These are phyloP conservation scores for Monosporascus sp. DNA, from an alignment of 2,329 filamentous ascomycete species.

Conservation along the genomic window DNA sequence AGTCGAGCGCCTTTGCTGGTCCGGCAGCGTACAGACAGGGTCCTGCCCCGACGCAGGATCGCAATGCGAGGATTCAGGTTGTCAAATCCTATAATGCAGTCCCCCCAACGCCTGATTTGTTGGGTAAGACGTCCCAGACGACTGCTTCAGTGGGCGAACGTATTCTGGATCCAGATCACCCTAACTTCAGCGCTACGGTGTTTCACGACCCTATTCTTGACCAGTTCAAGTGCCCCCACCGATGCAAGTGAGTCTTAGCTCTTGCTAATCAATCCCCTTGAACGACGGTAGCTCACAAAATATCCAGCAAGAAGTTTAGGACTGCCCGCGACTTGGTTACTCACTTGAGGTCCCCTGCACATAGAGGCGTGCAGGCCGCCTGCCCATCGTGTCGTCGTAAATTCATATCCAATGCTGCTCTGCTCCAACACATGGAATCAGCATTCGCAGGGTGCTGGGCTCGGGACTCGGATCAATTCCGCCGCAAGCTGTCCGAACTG, in stretches of 20 bases:
- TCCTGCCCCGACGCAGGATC: background rate
- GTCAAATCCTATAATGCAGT: background rate
- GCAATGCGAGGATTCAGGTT: background rate
- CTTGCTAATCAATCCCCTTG: background rate
- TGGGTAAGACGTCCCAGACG: conserved; percentile 12
- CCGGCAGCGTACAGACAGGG: background rate
- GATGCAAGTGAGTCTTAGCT: conserved; percentile 41
- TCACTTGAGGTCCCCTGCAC: conserved; percentile 41
- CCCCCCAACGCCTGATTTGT: conserved; percentile 4
- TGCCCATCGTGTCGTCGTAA: conserved; percentile 41
- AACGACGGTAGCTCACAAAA: conserved; percentile 7
- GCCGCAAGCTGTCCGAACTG: conserved; percentile 32
- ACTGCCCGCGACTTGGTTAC: conserved; percentile 23
- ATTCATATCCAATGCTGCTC: conserved; percentile 36
- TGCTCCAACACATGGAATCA: conserved; percentile 45
- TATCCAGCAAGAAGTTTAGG: conserved; percentile 36
- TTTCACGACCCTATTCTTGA: conserved; percentile 40
- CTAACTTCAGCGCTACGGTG: conserved; percentile 39
- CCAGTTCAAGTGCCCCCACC: conserved; percentile 50
- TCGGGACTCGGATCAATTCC: conserved; percentile 34
- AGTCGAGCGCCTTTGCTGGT: background rate
- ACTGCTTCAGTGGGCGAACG: conserved; percentile 5
- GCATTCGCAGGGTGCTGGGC: conserved; percentile 37
- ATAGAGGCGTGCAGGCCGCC: conserved; percentile 28
- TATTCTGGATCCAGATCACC: conserved; percentile 39